A percentile compares a stretch with the other conserved stretches of the same genome.
Conservation (phyloP, 2,329 filamentous ascomycete genomes). For the Pseudogymnoascus sp. region DNA sequence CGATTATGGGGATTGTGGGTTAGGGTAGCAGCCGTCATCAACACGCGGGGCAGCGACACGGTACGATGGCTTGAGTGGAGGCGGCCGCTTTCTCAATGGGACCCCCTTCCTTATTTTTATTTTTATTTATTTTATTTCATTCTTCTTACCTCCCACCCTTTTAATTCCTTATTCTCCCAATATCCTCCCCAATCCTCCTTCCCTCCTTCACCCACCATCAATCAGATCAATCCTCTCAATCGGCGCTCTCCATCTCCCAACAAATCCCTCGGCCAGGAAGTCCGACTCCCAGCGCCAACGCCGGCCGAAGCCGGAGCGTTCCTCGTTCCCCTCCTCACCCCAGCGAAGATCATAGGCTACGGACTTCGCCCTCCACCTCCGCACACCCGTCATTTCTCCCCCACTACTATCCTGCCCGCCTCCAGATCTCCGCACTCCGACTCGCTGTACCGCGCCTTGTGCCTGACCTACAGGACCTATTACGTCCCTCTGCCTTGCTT, state of each 20-base stretch:
- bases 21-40: neutral
- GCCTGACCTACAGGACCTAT: neutral
- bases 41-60: neutral
- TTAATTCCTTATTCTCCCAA: neutral
- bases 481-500: neutral
- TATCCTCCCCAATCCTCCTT: neutral
- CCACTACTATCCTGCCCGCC: constrained; percentile 21
- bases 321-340: neutral
- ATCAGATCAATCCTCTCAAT: neutral
- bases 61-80: neutral
- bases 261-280: neutral
- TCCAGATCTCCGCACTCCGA: constrained; percentile 5
- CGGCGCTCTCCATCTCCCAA: neutral
- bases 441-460: neutral
- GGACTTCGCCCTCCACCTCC: constrained; percentile 11
- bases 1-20: neutral
- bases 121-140: neutral
- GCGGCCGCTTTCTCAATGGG: neutral
- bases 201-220: neutral
- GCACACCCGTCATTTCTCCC: constrained; percentile 22
- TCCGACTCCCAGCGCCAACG: neutral
- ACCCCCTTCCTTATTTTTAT: constrained; percentile 1
- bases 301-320: neutral
- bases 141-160: neutral
- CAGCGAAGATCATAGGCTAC: constrained; percentile 9